phyloP scores from a whole-genome alignment of 495 filamentous ascomycete genomes.

The Margaritispora aquatica region DNA sequence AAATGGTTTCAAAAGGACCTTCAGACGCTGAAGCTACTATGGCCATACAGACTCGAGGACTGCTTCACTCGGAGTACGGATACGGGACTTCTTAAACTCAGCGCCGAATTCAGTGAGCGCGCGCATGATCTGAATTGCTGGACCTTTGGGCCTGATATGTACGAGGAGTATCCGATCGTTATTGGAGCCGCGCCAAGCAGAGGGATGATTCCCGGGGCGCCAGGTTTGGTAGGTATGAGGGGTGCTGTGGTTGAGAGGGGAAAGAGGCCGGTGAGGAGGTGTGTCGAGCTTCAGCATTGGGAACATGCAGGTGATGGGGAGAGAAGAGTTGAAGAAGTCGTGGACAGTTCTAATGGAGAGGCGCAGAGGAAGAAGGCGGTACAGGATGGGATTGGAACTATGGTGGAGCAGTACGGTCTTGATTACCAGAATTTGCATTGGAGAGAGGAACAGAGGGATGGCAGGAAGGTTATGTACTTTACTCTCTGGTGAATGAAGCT shows the following conservation, averaged over 20 bases:
- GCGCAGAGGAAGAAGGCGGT: not conserved
- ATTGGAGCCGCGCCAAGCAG: not conserved
- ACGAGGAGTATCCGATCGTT: not conserved
- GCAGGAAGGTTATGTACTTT: not conserved
- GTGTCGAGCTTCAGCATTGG: not conserved
- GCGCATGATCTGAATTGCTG: not conserved
- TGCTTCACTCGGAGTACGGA: not conserved
- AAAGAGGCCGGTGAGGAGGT: not conserved
- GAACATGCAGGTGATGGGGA: not conserved
- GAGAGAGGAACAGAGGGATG: not conserved
- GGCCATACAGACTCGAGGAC: not conserved
- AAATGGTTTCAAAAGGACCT: not conserved
- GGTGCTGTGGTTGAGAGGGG: not conserved
- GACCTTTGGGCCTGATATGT: not conserved
- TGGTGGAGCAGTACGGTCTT: not conserved
- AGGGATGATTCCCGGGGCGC: not conserved
- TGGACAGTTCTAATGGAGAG: no score
- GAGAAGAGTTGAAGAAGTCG: not conserved
- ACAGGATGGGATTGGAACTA: not conserved
- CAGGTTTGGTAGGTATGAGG: not conserved
- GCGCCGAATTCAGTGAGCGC: not conserved
- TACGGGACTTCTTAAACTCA: not conserved
- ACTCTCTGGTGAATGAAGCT: not conserved
- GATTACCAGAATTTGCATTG: not conserved
- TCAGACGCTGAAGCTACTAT: not conserved